Evolutionary conservation across 1,284 basidiomycete species (phyloP), one percentile per base, ranked within the genome.

Genomic region (Microbotryum intermedium): DNA sequence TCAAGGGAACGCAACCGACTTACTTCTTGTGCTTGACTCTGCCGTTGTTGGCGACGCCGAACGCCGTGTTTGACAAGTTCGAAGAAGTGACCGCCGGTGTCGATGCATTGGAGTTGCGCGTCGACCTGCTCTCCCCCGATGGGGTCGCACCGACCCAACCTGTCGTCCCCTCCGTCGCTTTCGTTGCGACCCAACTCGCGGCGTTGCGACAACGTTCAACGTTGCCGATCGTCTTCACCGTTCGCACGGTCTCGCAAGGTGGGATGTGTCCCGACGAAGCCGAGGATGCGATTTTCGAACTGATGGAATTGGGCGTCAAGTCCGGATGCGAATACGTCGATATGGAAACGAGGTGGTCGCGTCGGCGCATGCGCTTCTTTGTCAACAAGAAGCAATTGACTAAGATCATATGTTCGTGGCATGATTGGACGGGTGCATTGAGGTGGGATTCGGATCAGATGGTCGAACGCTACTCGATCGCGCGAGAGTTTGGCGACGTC

Each of bases 21-120:
- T 91, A 92, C 75, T 97, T 97, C 82, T 79, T 98, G 44, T 87
- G 86, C 10, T 79, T 98, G 63, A 97, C 94, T 0, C 93, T 92
- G 77, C 89, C 93, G 0, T 88, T 95, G 73, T 73, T 97, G 66
- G 83, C 81, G 0, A 81, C 83, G 5, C 85, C 86, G 0, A 79
- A 94, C 43, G 76, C 80, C 13, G 75, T 84, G 46, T 81, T 97
- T 55, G 82, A 86, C 11, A 81, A 85, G 56, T 68, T 64, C 48
- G 57, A 69, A 42, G 60, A 67, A 50, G 57, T 67, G 45, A 57
- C 63, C 28, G 62, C 65, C 25, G 94, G 95, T 4, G 86, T 85
- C 2, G 93, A 98, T 71, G 94, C 92, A 0, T 78, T 98, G 60
- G 94, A 99, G 76, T 75, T 98, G 29, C 86, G 94, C 4, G 92